A percentile compares a stretch with the other conserved stretches of the same genome.
Evolutionary conservation across 306 rosid genomes (phyloP).

Genomic region (Ochetophila trinervis): DNA sequence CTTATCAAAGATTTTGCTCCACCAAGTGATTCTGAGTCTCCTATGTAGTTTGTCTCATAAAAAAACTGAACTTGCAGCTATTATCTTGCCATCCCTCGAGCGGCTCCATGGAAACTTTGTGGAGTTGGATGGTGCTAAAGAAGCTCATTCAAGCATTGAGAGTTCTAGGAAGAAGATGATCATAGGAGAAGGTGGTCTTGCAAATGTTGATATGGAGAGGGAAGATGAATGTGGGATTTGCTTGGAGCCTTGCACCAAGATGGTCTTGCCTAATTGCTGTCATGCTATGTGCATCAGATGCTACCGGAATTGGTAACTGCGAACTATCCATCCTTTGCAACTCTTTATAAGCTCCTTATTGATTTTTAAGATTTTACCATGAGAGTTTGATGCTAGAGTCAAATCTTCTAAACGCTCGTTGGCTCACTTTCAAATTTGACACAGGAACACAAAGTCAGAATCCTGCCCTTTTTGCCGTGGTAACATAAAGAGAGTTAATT

Average conservation of each 20-base stretch:
- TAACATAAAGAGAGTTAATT: conserved; percentile 84
- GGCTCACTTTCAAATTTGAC: conserved; percentile 13
- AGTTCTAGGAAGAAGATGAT: conserved; percentile 38
- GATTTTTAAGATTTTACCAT: neutral
- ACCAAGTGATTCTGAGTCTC: conserved; percentile 22
- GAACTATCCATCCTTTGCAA: neutral
- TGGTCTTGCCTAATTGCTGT: conserved; percentile 93
- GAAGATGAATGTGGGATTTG: conserved; percentile 98
- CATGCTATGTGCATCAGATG: conserved; percentile 97
- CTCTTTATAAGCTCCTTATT: neutral
- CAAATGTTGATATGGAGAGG: conserved; percentile 59
- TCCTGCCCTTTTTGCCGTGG: conserved; percentile 98
- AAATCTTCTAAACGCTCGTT: neutral
- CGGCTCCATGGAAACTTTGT: conserved; percentile 74
- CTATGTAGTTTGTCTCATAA: conserved; percentile 13
- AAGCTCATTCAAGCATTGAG: conserved; percentile 40
- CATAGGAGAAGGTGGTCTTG: conserved; percentile 38
- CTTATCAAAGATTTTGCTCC: neutral
- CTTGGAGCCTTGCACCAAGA: conserved; percentile 90
- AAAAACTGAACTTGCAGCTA: conserved; percentile 47
- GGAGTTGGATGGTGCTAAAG: conserved; percentile 45
- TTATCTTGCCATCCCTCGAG: conserved; percentile 89
- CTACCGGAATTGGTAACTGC: conserved; percentile 86
- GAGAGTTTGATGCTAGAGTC: neutral
- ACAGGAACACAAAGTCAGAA: conserved; percentile 78